A percentile compares a stretch with the other conserved stretches of the same genome.
Conservation (phyloP, 2,329 filamentous ascomycete species). For the Zymoseptoria brevis region DNA sequence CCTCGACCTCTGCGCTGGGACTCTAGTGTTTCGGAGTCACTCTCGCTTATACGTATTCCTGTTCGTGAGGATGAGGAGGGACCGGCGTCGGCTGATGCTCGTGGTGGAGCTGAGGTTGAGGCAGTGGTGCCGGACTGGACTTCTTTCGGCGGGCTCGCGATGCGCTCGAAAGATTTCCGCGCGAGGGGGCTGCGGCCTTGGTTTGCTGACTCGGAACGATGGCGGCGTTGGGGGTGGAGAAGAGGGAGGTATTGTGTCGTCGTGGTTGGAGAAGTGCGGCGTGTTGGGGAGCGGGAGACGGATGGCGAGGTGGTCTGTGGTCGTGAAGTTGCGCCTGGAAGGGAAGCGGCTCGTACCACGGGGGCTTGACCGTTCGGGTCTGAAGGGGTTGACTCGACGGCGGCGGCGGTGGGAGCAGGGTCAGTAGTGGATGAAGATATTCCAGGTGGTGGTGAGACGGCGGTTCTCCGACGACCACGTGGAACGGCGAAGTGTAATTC, state of each 20-base stretch:
- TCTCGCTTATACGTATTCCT: not conserved
- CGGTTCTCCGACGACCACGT: not conserved
- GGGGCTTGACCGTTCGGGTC: not conserved
- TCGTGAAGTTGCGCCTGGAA: not conserved
- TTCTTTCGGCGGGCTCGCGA: slow-evolving; percentile 2
- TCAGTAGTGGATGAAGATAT: too few species aligned
- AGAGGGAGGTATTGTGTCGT: slow-evolving; percentile 3
- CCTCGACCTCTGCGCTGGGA: slow-evolving; percentile 12
- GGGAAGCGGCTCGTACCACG: not conserved
- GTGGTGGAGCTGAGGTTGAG: too few species aligned
- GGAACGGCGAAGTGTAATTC: slow-evolving; percentile 13
- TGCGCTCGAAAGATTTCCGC: slow-evolving; percentile 33
- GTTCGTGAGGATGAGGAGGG: too few species aligned
- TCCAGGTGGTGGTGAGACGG: too few species aligned
- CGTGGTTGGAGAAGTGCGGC: slow-evolving; percentile 4
- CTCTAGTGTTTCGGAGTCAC: slow-evolving; percentile 6
- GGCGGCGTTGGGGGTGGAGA: too few species aligned
- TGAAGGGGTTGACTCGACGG: not conserved
- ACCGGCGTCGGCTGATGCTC: too few species aligned
- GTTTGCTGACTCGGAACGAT: not conserved
- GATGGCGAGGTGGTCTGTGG: slow-evolving; percentile 1
- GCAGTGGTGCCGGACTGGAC: not conserved
- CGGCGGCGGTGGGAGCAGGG: not conserved
- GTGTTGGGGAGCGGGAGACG: slow-evolving; percentile 3
- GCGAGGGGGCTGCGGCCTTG: slow-evolving; percentile 39